Conservation (phyloP, 805 yeast species). For the Lipomyces orientalis region DNA sequence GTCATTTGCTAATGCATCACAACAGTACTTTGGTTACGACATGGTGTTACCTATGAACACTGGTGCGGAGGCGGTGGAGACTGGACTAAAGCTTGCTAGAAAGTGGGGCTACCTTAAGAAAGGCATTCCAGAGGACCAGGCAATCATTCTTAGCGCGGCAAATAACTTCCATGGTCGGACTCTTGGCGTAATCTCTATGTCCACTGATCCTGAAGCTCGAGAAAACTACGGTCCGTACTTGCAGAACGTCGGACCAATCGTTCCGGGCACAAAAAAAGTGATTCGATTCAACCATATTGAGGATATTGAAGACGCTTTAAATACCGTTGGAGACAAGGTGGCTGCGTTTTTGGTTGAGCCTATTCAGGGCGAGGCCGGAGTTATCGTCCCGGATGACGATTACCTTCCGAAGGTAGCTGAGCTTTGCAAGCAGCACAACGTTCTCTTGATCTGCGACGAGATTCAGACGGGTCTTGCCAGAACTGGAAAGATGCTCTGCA, state of each 20-base stretch:
- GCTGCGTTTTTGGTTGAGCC: constrained; percentile 94
- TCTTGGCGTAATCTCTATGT: constrained; percentile 91
- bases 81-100: constrained; percentile 91
- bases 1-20: neutral
- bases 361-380: constrained; percentile 98
- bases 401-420: constrained; percentile 75
- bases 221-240: constrained; percentile 89
- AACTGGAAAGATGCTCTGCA: constrained; percentile 92
- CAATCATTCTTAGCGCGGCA: constrained; percentile 83
- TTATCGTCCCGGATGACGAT: constrained; percentile 87
- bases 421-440: constrained; percentile 74
- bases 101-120: constrained; percentile 95
- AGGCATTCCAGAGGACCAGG: constrained; percentile 81
- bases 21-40: constrained; percentile 76
- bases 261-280: constrained; percentile 72
- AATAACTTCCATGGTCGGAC: constrained; percentile 97
- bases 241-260: constrained; percentile 78
- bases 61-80: constrained; percentile 98
- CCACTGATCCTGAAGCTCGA: constrained; percentile 93
- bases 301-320: constrained; percentile 83
- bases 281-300: constrained; percentile 84
- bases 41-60: constrained; percentile 97
- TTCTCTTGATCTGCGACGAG: constrained; percentile 91
- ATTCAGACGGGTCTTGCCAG: constrained; percentile 98
- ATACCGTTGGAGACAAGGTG: constrained; percentile 81